Percentiles rank a stretch among this genome's conserved stretches.
Conservation (phyloP, 2,329 filamentous ascomycete genomes). For the Exophiala viscosa region DNA sequence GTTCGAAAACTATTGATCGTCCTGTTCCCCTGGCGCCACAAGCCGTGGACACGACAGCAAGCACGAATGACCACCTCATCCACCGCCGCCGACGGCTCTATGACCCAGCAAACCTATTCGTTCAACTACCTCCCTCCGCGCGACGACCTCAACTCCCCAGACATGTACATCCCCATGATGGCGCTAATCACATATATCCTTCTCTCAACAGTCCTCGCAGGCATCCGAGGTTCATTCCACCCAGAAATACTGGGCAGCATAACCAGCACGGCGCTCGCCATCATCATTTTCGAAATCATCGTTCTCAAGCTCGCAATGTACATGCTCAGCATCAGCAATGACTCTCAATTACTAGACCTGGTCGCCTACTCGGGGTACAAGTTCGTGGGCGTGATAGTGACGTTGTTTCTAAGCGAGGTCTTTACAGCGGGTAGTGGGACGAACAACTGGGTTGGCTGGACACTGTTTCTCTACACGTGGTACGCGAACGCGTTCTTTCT, state of each 20-base stretch:
- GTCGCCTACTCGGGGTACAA: slow-evolving; percentile 98
- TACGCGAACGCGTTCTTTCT: slow-evolving; percentile 92
- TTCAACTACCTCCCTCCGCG: slow-evolving; percentile 77
- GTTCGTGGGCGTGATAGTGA: slow-evolving; percentile 93
- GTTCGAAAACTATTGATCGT: slow-evolving; percentile 89
- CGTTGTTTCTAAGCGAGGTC: slow-evolving; percentile 73
- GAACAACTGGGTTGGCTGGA: slow-evolving; percentile 84
- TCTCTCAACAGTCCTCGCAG: slow-evolving; percentile 83
- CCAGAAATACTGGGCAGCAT: slow-evolving; percentile 90
- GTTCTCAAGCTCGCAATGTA: slow-evolving; percentile 90
- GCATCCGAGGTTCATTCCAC: slow-evolving; percentile 84
- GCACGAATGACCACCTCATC: slow-evolving; percentile 46
- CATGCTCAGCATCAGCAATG: slow-evolving; percentile 86
- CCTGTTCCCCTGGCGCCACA: slow-evolving; percentile 95
- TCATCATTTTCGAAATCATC: slow-evolving; percentile 84
- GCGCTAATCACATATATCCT: slow-evolving; percentile 96
- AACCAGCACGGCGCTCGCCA: slow-evolving; percentile 75
- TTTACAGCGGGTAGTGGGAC: slow-evolving; percentile 75
- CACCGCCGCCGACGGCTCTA: slow-evolving; percentile 55
- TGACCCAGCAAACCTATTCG: slow-evolving; percentile 54
- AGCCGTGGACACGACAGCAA: slow-evolving; percentile 93
- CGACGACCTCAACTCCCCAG: slow-evolving; percentile 94
- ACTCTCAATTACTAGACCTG: slow-evolving; percentile 87
- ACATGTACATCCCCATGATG: slow-evolving; percentile 99
- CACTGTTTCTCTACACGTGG: slow-evolving; percentile 86